Evolutionary conservation across 2,329 filamentous ascomycete genomes (phyloP).

Genomic region (Metarhizium guizhouense): DNA sequence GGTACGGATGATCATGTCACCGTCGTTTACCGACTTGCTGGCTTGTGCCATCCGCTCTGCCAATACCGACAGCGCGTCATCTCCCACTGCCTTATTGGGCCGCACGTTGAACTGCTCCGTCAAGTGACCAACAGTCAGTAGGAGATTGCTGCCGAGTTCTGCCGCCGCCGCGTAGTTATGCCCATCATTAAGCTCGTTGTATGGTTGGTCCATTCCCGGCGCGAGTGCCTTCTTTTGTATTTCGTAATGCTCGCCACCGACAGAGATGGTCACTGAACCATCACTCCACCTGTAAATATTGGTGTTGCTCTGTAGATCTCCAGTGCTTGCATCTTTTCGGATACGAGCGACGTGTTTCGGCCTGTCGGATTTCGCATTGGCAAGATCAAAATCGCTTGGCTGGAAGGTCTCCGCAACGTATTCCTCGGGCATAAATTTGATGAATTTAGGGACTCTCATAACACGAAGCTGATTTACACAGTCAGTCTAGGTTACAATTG

Average conservation of each 20-base stretch:
- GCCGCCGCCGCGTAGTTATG: slow-evolving; percentile 71
- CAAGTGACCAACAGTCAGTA: slow-evolving; percentile 68
- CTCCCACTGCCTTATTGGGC: slow-evolving; percentile 57
- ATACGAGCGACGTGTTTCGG: slow-evolving; percentile 61
- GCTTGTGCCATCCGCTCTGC: slow-evolving; percentile 59
- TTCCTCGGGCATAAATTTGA: slow-evolving; percentile 58
- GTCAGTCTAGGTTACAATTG: not conserved
- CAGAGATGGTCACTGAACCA: slow-evolving; percentile 65
- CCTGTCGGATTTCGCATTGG: slow-evolving; percentile 44
- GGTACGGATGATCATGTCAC: slow-evolving; percentile 60
- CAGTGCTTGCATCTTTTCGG: slow-evolving; percentile 56
- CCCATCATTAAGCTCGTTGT: slow-evolving; percentile 59
- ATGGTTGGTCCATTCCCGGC: slow-evolving; percentile 48
- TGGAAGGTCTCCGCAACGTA: slow-evolving; percentile 60
- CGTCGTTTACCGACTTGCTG: slow-evolving; percentile 44
- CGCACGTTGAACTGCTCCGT: slow-evolving; percentile 62
- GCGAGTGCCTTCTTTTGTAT: slow-evolving; percentile 62
- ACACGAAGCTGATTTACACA: slow-evolving; percentile 48
- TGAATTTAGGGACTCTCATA: slow-evolving; percentile 62
- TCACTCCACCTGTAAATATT: slow-evolving; percentile 71
- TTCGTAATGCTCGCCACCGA: slow-evolving; percentile 69
- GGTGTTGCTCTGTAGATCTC: slow-evolving; percentile 64
- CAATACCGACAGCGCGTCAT: slow-evolving; percentile 61
- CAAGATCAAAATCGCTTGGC: slow-evolving; percentile 45
- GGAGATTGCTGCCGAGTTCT: slow-evolving; percentile 55